Evolutionary conservation across 805 yeast species (phyloP), one percentile per base, ranked within the genome.

Genomic region (Pichia kluyveri): DNA sequence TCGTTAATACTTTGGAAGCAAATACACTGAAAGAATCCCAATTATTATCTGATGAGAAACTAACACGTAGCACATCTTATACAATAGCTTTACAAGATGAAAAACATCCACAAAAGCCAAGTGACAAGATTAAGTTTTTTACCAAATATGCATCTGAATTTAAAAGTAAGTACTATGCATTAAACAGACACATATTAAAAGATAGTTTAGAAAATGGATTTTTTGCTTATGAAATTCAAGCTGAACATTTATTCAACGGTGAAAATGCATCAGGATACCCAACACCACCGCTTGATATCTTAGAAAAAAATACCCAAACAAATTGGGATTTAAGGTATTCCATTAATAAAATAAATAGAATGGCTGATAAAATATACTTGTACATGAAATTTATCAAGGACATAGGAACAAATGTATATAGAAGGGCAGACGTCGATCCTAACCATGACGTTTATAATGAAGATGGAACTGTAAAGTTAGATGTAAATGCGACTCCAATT

Each of bases 191-290:
- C 11, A 50, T 55, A 15, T 49, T 54, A 37, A 40, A 34, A 42
- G 46, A 50, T 46, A 58, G 54, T 26, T 40, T 54, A 12, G 43
- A 51, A 1, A 42, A 51, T 17, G 54, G 52, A 19, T 48, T 52
- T 26, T 53, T 66, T 42, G 77, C 77, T 14, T 72, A 69, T 53
- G 63, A 65, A 39, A 51, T 76, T 10, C 53, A 52, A 7, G 62
- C 69, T 0, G 56, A 62, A 10, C 73, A 72, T 54, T 54, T 50
- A 27, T 65, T 70, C 47, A 61, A 69, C 43, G 71, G 65, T n/a
- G 46, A 57, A n/a, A 53, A 44, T 12, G 43, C 48, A 6, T 51
- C 41, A 9, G 43, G 38, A n/a, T 53, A 61, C 42, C 69, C 69
- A 23, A 57, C 62, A 1, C 69, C 69, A 17, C 51, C 63, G 1